phyloP scores from a whole-genome alignment of 805 yeast species.

The Naumovozyma dairenensis region DNA sequence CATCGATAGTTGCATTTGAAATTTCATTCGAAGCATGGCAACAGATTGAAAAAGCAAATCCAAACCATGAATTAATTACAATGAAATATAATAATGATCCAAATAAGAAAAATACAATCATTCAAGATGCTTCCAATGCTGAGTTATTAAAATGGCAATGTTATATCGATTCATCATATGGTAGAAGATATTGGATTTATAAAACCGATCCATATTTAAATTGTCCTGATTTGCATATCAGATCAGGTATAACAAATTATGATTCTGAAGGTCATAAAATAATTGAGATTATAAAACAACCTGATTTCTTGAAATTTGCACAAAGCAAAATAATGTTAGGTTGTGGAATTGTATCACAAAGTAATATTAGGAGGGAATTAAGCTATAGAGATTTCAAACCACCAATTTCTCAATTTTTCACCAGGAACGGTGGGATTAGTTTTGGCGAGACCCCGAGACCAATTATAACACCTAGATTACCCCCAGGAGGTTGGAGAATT shows the following conservation, averaged over 20 bases:
- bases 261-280: slow-evolving; percentile 60
- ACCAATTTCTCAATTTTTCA: slow-evolving; percentile 27
- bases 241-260: slow-evolving; percentile 40
- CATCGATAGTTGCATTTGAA: slow-evolving; percentile 54
- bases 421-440: slow-evolving; percentile 24
- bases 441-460: slow-evolving; percentile 17
- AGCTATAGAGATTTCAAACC: slow-evolving; percentile 27
- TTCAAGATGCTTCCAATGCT: slow-evolving; percentile 16
- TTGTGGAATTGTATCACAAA: slow-evolving; percentile 26
- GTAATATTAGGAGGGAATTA: slow-evolving; percentile 20
- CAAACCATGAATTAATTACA: slow-evolving; percentile 18
- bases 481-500: slow-evolving; percentile 29
- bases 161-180: slow-evolving; percentile 34
- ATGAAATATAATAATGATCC: slow-evolving; percentile 14
- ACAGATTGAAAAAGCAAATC: slow-evolving; percentile 23
- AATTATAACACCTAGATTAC: slow-evolving; percentile 20
- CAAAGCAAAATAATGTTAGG: slow-evolving; percentile 33
- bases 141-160: slow-evolving; percentile 26
- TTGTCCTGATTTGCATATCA: slow-evolving; percentile 25
- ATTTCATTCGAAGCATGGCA: slow-evolving; percentile 43
- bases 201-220: slow-evolving; percentile 32
- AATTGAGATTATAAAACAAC: slow-evolving; percentile 31
- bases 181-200: slow-evolving; percentile 77
- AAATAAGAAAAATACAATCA: slow-evolving; percentile 8
- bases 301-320: slow-evolving; percentile 32